Evolutionary conservation across 2,329 filamentous ascomycete genomes (phyloP).

Genomic region (Aspergillus fumigatus): DNA sequence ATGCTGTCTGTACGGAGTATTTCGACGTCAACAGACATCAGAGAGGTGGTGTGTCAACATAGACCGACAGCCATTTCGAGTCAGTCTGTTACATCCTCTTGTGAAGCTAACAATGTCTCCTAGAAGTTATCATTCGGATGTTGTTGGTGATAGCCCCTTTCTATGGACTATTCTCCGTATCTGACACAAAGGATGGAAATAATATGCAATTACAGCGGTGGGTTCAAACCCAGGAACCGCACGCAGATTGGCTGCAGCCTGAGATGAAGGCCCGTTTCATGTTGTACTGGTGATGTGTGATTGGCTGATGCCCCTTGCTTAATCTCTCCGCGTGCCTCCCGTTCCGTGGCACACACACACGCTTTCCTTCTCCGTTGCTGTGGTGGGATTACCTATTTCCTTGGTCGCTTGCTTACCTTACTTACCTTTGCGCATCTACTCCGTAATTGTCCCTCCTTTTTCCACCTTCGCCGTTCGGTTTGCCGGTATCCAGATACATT

Average conservation of each 20-base stretch:
- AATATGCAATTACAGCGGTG: conserved; percentile 5
- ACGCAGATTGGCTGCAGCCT: conserved; percentile 4
- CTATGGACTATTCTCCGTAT: not conserved
- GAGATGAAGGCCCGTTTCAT: conserved; percentile 13
- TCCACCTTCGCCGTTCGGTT: not conserved
- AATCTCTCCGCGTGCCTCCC: conserved; percentile 3
- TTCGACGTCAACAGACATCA: not conserved
- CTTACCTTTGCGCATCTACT: not conserved
- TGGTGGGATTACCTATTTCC: not conserved
- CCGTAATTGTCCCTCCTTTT: not conserved
- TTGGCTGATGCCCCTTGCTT: conserved; percentile 3
- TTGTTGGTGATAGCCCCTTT: too few relatives aligned
- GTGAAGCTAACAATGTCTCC: not conserved
- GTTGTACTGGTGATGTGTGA: not conserved
- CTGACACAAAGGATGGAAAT: not conserved
- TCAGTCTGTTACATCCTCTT: not conserved
- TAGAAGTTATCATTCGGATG: not conserved
- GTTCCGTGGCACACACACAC: too few relatives aligned
- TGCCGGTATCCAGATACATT: not conserved
- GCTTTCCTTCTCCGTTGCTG: not conserved
- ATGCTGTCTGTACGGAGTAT: too few relatives aligned
- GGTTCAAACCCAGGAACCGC: conserved; percentile 7
- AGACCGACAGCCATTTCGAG: not conserved
- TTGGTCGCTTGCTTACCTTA: not conserved
- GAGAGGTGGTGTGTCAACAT: not conserved